Percentiles rank a stretch among this genome's conserved stretches.
Conservation (phyloP, 2,329 filamentous ascomycete genomes). For the Davidsoniella neocaledoniae region DNA sequence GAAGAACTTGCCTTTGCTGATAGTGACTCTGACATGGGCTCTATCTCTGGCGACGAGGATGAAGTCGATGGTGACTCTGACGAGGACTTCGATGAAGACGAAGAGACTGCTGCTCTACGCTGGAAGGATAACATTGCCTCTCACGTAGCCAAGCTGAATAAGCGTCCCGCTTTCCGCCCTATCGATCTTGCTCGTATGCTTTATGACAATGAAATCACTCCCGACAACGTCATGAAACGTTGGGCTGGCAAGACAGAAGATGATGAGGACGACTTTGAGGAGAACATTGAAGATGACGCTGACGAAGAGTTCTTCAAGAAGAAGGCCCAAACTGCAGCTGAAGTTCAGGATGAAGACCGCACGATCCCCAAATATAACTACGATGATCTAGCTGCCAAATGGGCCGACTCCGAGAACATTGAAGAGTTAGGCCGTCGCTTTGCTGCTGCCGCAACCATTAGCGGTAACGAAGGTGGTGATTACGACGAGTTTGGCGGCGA, state of each 20-base stretch:
- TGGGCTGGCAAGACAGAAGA: constrained; percentile 57
- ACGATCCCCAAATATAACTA: constrained; percentile 68
- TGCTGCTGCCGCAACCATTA: constrained; percentile 36
- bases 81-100: constrained; percentile 40
- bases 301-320: constrained; percentile 50
- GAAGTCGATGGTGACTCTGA: constrained; percentile 28
- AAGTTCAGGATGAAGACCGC: constrained; percentile 64
- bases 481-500: constrained; percentile 35
- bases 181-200: constrained; percentile 73
- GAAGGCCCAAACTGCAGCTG: constrained; percentile 44
- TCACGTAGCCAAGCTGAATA: constrained; percentile 56
- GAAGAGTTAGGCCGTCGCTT: constrained; percentile 61
- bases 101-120: constrained; percentile 50
- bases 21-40: constrained; percentile 90
- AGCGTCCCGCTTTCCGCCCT: constrained; percentile 56
- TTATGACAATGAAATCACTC: constrained; percentile 67
- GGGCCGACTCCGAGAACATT: constrained; percentile 64
- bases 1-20: constrained; percentile 84
- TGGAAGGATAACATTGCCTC: constrained; percentile 84
- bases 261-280: constrained; percentile 27
- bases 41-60: constrained; percentile 47
- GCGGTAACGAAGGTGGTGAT: constrained; percentile 17
- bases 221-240: constrained; percentile 55
- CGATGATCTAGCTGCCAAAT: constrained; percentile 64
- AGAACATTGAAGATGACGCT: constrained; percentile 36